Percentiles rank a stretch among this genome's conserved stretches.
Evolutionary conservation across 768 basidiomycete species (phyloP).

Genomic region (Agaricus blazei): DNA sequence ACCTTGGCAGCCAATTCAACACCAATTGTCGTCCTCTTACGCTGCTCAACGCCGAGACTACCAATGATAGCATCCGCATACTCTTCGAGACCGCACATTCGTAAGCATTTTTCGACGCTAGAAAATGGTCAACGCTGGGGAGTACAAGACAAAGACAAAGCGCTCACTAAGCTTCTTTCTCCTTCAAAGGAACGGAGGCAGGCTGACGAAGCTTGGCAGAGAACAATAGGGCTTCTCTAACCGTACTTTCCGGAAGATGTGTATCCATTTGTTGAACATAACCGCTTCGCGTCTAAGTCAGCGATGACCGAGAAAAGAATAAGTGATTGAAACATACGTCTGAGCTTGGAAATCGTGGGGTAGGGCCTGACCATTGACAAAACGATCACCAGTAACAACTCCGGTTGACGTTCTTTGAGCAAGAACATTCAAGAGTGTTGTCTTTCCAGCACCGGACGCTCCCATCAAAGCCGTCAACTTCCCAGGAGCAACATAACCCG

Average conservation of each 20-base stretch:
- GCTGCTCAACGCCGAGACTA: conserved; percentile 63
- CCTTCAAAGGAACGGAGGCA: conserved; percentile 50
- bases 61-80: conserved; percentile 62
- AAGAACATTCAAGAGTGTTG: conserved; percentile 54
- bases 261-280: conserved; percentile 87
- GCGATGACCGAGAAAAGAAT: neutral
- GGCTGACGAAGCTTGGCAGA: conserved; percentile 83
- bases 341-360: conserved; percentile 61
- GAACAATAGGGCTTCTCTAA: conserved; percentile 78
- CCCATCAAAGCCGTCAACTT: conserved; percentile 80
- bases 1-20: conserved; percentile 88
- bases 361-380: conserved; percentile 50
- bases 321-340: conserved; percentile 28
- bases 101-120: conserved; percentile 44
- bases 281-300: conserved; percentile 28
- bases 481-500: conserved; percentile 80
- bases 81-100: conserved; percentile 60
- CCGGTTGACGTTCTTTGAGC: conserved; percentile 45
- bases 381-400: conserved; percentile 44
- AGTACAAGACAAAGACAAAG: neutral
- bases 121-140: neutral
- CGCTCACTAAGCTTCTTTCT: conserved; percentile 78
- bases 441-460: conserved; percentile 48
- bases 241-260: conserved; percentile 72
- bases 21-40: conserved; percentile 82